Conservation (phyloP, 306 rosid genomes). For the Citrullus amarus region DNA sequence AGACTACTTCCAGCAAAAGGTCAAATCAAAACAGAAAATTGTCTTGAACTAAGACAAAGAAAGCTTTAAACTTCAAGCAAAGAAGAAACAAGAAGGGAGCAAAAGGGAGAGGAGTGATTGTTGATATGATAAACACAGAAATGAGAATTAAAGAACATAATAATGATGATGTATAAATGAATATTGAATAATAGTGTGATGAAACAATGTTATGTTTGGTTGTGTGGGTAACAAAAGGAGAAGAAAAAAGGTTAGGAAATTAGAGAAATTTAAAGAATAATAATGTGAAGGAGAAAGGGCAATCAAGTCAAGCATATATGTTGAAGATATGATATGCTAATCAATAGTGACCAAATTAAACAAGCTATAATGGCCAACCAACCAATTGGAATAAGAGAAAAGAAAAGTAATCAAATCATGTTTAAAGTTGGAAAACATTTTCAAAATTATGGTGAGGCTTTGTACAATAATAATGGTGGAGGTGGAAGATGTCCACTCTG, state of each 20-base stretch:
- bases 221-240: background rate
- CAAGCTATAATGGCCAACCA: background rate
- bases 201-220: background rate
- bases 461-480: background rate
- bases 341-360: too few relatives aligned
- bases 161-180: background rate
- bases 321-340: constrained; percentile 1
- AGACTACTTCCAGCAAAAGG: background rate
- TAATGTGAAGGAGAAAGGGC: background rate
- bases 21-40: background rate
- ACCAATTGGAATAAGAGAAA: background rate
- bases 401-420: background rate
- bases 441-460: background rate
- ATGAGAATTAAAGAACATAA: background rate
- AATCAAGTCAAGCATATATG: background rate
- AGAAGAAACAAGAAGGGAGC: background rate
- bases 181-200: background rate
- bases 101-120: background rate
- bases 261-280: background rate
- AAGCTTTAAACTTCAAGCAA: background rate
- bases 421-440: too few relatives aligned
- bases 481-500: background rate
- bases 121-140: background rate
- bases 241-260: background rate
- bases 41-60: background rate